phyloP scores from a whole-genome alignment of 805 yeast genomes.

The Lachancea lanzarotensis region DNA sequence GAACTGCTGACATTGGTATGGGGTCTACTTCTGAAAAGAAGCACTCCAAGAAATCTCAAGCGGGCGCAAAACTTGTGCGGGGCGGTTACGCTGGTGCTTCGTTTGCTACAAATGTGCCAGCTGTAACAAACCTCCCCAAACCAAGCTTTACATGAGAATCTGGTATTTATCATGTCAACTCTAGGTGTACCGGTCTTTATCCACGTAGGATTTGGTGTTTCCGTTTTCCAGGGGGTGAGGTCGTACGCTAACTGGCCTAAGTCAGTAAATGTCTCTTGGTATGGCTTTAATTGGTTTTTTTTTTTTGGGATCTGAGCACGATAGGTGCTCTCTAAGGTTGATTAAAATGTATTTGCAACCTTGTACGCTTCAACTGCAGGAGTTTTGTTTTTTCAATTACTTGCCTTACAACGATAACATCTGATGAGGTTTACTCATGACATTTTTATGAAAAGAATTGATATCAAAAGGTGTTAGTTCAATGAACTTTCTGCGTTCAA shows the following conservation, averaged over 20 bases:
- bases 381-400: no score
- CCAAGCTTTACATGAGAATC: slow-evolving; percentile 27
- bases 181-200: not conserved
- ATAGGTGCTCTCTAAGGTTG: not conserved
- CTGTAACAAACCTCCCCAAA: slow-evolving; percentile 29
- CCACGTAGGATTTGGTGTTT: not conserved
- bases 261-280: no score
- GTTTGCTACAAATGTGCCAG: slow-evolving; percentile 30
- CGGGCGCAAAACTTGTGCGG: slow-evolving; percentile 2
- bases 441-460: no score
- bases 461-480: not conserved
- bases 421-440: no score
- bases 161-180: slow-evolving; percentile 2
- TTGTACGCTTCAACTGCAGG: no score
- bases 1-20: not conserved
- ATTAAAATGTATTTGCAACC: no score
- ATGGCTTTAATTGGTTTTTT: not conserved
- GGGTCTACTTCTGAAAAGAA: not conserved
- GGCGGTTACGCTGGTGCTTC: slow-evolving; percentile 32
- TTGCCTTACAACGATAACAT: no score
- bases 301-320: not conserved
- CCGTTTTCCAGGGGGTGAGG: not conserved
- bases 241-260: no score
- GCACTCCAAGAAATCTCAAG: slow-evolving; percentile 3
- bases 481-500: not conserved